Percentiles rank a stretch among this genome's conserved stretches.
Evolutionary conservation across 2,329 filamentous ascomycete genomes (phyloP).

Genomic region (Hymenoscyphus albidus): DNA sequence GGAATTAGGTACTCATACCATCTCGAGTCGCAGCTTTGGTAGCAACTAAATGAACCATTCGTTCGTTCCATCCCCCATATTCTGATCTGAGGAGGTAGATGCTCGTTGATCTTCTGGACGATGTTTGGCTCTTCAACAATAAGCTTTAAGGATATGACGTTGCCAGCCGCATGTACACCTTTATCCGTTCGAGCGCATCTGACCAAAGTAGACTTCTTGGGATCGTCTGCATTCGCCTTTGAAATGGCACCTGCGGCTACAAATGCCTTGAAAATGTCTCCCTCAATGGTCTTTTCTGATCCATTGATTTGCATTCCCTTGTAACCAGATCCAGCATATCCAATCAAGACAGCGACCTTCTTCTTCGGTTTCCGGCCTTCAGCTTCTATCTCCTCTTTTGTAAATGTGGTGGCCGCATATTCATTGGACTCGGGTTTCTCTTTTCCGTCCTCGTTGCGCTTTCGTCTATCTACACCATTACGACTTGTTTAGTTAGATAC

Average conservation of each 20-base stretch:
- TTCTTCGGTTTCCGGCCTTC: constrained; percentile 88
- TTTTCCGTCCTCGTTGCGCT: constrained; percentile 50
- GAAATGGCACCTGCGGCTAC: constrained; percentile 89
- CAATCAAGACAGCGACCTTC: constrained; percentile 93
- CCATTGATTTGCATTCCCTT: constrained; percentile 91
- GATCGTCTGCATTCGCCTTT: constrained; percentile 94
- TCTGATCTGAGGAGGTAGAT: constrained; percentile 82
- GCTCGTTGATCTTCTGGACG: constrained; percentile 84
- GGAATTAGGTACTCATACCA: constrained; percentile 98
- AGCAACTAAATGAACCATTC: constrained; percentile 88
- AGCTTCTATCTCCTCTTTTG: constrained; percentile 78
- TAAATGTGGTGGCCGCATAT: constrained; percentile 44
- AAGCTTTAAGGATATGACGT: constrained; percentile 90
- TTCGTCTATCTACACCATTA: constrained; percentile 48
- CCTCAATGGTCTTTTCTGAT: constrained; percentile 88
- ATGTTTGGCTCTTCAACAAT: constrained; percentile 90
- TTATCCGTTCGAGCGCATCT: constrained; percentile 96
- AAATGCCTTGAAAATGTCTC: constrained; percentile 89
- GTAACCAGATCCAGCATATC: constrained; percentile 94
- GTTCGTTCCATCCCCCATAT: constrained; percentile 92
- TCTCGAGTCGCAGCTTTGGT: constrained; percentile 88
- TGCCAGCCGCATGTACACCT: constrained; percentile 92
- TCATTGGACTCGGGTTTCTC: constrained; percentile 38
- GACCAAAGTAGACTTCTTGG: constrained; percentile 91
- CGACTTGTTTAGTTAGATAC: constrained; percentile 50